Evolutionary conservation across 2,329 filamentous ascomycete species (phyloP).

Genomic region (Claviceps africana): DNA sequence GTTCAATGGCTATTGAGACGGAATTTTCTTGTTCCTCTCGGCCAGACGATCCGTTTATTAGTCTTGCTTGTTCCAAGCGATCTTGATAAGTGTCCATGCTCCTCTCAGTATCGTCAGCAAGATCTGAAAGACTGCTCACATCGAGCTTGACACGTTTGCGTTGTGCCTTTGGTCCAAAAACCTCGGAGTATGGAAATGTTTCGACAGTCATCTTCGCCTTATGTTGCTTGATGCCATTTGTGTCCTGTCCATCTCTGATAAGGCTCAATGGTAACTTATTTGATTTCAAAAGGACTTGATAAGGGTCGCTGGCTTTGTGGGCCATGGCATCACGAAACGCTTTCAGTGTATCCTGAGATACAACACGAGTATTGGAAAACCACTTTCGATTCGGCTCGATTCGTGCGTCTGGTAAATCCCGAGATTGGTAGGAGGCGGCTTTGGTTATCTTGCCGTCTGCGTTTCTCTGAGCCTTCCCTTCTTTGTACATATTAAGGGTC

Average conservation of each 20-base stretch:
- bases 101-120: constrained; percentile 66
- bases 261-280: constrained; percentile 96
- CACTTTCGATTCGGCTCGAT: constrained; percentile 95
- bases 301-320: constrained; percentile 79
- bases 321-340: constrained; percentile 87
- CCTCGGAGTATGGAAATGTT: constrained; percentile 69
- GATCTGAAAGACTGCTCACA: constrained; percentile 66
- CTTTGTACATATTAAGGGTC: constrained; percentile 78
- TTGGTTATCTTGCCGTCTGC: constrained; percentile 71
- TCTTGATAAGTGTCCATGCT: constrained; percentile 74
- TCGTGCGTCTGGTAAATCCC: constrained; percentile 66
- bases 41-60: constrained; percentile 58
- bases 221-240: constrained; percentile 82
- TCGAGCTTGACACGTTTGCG: constrained; percentile 83
- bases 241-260: constrained; percentile 63
- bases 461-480: constrained; percentile 71
- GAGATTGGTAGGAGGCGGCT: constrained; percentile 70
- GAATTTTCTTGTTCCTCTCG: constrained; percentile 37
- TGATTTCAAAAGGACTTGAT: constrained; percentile 85
- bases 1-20: constrained; percentile 53
- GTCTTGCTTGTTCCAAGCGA: constrained; percentile 60
- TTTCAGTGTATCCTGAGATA: constrained; percentile 75
- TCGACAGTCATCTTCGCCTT: constrained; percentile 89
- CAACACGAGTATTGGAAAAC: constrained; percentile 87
- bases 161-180: constrained; percentile 87